Conservation (phyloP, 2,329 filamentous ascomycete species). For the Ascochyta rabiei region DNA sequence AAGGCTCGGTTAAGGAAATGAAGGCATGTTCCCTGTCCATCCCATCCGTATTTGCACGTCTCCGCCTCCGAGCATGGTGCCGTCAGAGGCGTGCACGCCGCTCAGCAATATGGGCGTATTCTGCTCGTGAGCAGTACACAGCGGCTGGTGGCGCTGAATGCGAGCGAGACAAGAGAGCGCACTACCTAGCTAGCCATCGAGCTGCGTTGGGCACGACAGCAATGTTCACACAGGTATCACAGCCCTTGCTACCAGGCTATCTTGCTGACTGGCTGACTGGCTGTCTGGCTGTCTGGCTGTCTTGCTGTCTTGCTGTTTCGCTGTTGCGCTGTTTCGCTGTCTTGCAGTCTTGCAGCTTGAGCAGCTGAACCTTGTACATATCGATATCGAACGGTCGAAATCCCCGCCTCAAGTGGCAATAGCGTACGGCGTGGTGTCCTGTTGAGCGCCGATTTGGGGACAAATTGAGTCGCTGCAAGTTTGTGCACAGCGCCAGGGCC, state of each 20-base stretch:
- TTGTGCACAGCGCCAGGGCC: slow-evolving; percentile 36
- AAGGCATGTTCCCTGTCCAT: slow-evolving; percentile 39
- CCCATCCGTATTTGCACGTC: slow-evolving; percentile 34
- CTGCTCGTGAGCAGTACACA: slow-evolving; percentile 8
- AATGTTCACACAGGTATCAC: neutral
- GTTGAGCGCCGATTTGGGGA: slow-evolving; percentile 30
- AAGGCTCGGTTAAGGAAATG: slow-evolving; percentile 47
- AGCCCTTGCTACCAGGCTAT: neutral
- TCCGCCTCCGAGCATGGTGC: slow-evolving; percentile 31
- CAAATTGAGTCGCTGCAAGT: slow-evolving; percentile 33
- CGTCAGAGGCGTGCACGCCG: slow-evolving; percentile 37
- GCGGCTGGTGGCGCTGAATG: slow-evolving; percentile 6
- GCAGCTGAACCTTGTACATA: slow-evolving; percentile 2
- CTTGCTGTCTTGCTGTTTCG: no score
- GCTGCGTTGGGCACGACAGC: neutral
- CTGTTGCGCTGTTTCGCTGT: neutral
- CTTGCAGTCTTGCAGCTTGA: slow-evolving; percentile 3
- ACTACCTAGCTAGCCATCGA: neutral
- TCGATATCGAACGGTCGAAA: slow-evolving; percentile 10
- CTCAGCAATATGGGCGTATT: slow-evolving; percentile 16
- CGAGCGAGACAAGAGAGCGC: neutral
- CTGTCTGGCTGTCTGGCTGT: no score
- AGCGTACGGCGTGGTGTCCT: slow-evolving; percentile 24
- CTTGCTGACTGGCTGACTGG: neutral
- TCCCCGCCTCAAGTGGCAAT: slow-evolving; percentile 32